Base-by-base conservation (phyloP, 208 protist genomes). In the Polymyxa betae region DNA sequence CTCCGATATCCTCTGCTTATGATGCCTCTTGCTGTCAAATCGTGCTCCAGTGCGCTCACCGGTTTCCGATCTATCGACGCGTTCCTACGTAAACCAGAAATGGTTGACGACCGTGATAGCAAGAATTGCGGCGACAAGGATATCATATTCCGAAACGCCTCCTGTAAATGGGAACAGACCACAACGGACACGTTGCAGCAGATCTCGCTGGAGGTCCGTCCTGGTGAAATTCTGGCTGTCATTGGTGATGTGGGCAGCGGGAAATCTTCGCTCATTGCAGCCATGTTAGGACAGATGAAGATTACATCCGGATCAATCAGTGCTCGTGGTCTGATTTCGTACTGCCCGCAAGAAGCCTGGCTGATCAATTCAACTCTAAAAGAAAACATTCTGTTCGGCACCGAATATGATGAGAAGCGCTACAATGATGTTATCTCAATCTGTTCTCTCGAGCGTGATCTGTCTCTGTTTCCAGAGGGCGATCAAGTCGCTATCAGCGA, bases 401-500 rank as follows among this genome's bases (percentile, higher is more conserved):
- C 54, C 32, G 43, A 89, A 24, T 90, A 88, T 24, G 91, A 94
- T 64, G 20, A 24, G 38, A 16, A 72, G 38, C 0, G 72, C 38
- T 94, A 77, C 64, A 5, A 5, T 0, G 40, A 78, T 0, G 77
- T 90, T 16, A 20, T 92, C 24, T 0, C 45, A 0, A 89, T 88
- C 0, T 90, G 91, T 66, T 54, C 41, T n/a, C 87, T 95, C 0
- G 0, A 32, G 16, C 38, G 44, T 41, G 94, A 95, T 87, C 64
- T 95, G 24, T 24, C 41, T 5, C 12, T 46, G 0, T 45, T 94
- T 43, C 38, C 89, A 20, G 90, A 10, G 10, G 92, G 93, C n/a
- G 90, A 94, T 66, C 0, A 29, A 38, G 93, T 91, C 5, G 90
- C 88, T 41, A 93, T 95, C 88, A 93, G 94, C 24, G 94, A 93